These are phyloP conservation scores for Wickerhamomyces bisporus DNA, from an alignment of 805 yeast species.

Conservation along the genomic window DNA sequence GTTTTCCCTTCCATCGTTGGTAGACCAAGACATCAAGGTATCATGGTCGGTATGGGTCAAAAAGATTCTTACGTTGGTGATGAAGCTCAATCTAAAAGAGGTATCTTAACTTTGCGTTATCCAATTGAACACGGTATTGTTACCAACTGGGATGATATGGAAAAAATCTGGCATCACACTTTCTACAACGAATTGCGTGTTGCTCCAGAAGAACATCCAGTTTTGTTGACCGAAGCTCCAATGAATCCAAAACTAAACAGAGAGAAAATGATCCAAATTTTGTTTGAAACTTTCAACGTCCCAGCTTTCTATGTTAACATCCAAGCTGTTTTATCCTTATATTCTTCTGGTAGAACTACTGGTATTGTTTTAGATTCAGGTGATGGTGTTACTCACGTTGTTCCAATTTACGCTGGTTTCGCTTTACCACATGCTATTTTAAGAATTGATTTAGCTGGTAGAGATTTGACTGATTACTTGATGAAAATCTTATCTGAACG, in stretches of 20 bases:
- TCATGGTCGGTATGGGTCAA: slow-evolving; percentile 99
- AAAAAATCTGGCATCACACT: slow-evolving; percentile 99
- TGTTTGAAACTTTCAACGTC: slow-evolving; percentile 98
- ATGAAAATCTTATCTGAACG: slow-evolving; percentile 98
- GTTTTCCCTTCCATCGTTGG: slow-evolving; percentile 99
- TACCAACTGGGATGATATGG: slow-evolving; percentile 99
- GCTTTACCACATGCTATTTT: slow-evolving; percentile 97
- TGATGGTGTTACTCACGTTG: slow-evolving; percentile 99
- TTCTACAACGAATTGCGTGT: slow-evolving; percentile 99
- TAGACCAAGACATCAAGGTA: slow-evolving; percentile 99
- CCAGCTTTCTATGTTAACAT: slow-evolving; percentile 99
- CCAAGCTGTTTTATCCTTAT: slow-evolving; percentile 96
- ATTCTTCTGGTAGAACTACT: slow-evolving; percentile 99
- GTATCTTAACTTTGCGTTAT: slow-evolving; percentile 97
- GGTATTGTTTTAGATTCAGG: slow-evolving; percentile 99
- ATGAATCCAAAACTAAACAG: slow-evolving; percentile 99
- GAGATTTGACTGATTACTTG: slow-evolving; percentile 98
- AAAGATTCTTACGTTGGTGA: slow-evolving; percentile 99
- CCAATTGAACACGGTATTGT: slow-evolving; percentile 99
- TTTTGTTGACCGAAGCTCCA: slow-evolving; percentile 98
- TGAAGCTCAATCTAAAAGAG: slow-evolving; percentile 99
- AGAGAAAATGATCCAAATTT: slow-evolving; percentile 99
- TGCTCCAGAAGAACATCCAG: slow-evolving; percentile 99
- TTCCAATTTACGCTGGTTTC: slow-evolving; percentile 99
- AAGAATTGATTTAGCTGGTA: slow-evolving; percentile 99